Percentiles rank a stretch among this genome's conserved stretches.
Conservation (phyloP, 352 stramenopile species). For the Phytophthora megakarya region DNA sequence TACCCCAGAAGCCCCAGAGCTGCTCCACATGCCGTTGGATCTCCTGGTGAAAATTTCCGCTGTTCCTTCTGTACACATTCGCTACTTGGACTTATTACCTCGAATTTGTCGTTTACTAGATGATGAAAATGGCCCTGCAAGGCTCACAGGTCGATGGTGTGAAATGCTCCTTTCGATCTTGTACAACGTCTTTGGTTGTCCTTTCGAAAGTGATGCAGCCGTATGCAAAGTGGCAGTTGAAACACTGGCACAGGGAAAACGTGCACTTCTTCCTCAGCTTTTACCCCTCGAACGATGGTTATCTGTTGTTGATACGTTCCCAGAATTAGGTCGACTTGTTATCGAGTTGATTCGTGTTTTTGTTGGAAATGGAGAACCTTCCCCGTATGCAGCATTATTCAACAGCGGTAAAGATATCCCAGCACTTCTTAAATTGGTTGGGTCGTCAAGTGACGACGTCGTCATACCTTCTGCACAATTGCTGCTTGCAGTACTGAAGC, state of each 20-base stretch:
- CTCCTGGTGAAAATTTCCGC: slow-evolving; percentile 58
- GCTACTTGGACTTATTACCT: slow-evolving; percentile 47
- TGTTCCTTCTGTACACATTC: slow-evolving; percentile 35
- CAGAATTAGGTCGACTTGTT: slow-evolving; percentile 43
- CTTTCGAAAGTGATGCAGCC: slow-evolving; percentile 15
- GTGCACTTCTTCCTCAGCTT: slow-evolving; percentile 51
- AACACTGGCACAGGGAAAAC: slow-evolving; percentile 34
- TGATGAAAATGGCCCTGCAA: slow-evolving; percentile 21
- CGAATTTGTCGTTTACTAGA: slow-evolving; percentile 33
- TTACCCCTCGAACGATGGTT: slow-evolving; percentile 64
- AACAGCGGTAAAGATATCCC: slow-evolving; percentile 64
- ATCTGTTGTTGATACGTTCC: slow-evolving; percentile 34
- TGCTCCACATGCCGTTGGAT: slow-evolving; percentile 46
- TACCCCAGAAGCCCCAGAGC: slow-evolving; percentile 21
- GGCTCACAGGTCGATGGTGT: slow-evolving; percentile 26
- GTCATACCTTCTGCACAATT: slow-evolving; percentile 49
- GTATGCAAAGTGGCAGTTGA: slow-evolving; percentile 8
- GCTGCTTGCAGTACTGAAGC: slow-evolving; percentile 41
- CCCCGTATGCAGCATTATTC: slow-evolving; percentile 40
- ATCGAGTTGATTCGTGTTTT: slow-evolving; percentile 64
- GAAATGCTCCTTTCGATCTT: slow-evolving; percentile 55
- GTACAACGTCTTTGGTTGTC: slow-evolving; percentile 67
- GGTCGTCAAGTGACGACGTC: slow-evolving; percentile 38
- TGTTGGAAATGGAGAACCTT: slow-evolving; percentile 33
- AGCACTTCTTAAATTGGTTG: slow-evolving; percentile 52